Base-by-base conservation (phyloP, 208 protist genomes). In the Trypanosoma melophagium region DNA sequence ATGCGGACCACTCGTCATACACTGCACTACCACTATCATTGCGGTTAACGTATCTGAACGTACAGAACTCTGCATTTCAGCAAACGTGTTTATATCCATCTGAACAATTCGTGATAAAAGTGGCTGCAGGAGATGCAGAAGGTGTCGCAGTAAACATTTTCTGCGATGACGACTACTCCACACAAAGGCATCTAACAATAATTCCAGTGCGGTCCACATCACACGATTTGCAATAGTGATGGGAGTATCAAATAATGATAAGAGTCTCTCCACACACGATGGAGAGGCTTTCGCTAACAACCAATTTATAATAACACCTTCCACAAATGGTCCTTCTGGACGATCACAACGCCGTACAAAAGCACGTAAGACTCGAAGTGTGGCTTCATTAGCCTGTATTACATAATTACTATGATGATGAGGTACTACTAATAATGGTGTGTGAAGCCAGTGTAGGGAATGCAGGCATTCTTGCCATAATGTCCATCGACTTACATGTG, bases 401-500 rank as follows among this genome's bases (percentile, higher is more conserved):
- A 63, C 16, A 47, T 10, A n/a, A 14, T 47, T 47, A 24, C 12
- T 65, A 25, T 35, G 21, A 8, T 53, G 28, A 8, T 42, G 51
- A 9, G 62, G 16, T 51, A 40, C 22, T 68, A 2, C 25, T 40
- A 28, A 28, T 13, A 86, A 55, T 9, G 80, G 86, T 22, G 74
- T 76, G 42, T 38, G 25, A 3, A 92, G 63, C 52, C 67, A 78
- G 2, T 55, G 13, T 25, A 73, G 28, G 12, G 80, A 63, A 8
- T 66, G 45, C 9, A 83, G 59, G 65, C 86, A 92, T 57, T 76
- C 79, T 14, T 69, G 61, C 86, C 86, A 92, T 66, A 92, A 63
- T 1, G 83, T 77, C 71, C 83, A 82, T 1, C 86, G 83, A 40
- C 50, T 60, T 50, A 80, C 31, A 19, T 64, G 50, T 9, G 79